Evolutionary conservation across 179 eudicot species (phyloP).

Genomic region (Amaranthus tricolor): DNA sequence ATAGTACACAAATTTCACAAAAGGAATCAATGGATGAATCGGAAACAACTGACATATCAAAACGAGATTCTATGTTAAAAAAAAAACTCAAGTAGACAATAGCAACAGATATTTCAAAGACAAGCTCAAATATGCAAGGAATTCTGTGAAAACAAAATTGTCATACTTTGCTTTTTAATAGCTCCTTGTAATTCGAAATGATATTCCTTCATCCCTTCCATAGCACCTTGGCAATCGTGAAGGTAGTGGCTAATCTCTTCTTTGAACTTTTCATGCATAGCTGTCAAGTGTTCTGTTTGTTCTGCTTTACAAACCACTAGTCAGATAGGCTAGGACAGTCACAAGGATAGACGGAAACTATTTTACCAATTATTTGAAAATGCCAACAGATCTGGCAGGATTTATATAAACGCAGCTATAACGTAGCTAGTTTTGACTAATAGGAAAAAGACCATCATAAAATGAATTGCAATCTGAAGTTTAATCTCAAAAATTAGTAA

Average conservation of each 20-base stretch:
- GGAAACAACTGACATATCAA: not conserved
- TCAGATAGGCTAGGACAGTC: constrained; percentile 11
- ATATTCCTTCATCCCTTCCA: constrained; percentile 64
- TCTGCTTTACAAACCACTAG: constrained; percentile 41
- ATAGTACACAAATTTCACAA: not conserved
- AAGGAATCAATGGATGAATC: not conserved
- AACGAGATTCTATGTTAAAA: not conserved
- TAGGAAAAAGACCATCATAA: constrained; percentile 7
- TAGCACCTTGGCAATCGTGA: constrained; percentile 52
- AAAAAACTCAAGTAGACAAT: not conserved
- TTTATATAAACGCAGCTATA: not conserved
- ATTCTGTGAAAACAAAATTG: not conserved
- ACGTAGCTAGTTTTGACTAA: not conserved
- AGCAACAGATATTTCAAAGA: not conserved
- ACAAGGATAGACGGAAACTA: constrained; percentile 7
- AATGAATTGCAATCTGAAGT: constrained; percentile 9
- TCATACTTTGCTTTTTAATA: constrained; percentile 67
- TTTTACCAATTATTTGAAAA: not conserved
- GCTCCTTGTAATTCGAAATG: constrained; percentile 53
- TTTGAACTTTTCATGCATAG: constrained; percentile 60
- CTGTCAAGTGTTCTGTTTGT: constrained; percentile 60
- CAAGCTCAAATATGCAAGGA: not conserved
- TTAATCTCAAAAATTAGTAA: not conserved
- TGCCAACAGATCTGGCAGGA: not conserved
- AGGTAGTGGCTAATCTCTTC: constrained; percentile 60